A percentile compares a stretch with the other conserved stretches of the same genome.
Evolutionary conservation across 768 basidiomycete species (phyloP).

Genomic region (Hirschioporus abietinus): DNA sequence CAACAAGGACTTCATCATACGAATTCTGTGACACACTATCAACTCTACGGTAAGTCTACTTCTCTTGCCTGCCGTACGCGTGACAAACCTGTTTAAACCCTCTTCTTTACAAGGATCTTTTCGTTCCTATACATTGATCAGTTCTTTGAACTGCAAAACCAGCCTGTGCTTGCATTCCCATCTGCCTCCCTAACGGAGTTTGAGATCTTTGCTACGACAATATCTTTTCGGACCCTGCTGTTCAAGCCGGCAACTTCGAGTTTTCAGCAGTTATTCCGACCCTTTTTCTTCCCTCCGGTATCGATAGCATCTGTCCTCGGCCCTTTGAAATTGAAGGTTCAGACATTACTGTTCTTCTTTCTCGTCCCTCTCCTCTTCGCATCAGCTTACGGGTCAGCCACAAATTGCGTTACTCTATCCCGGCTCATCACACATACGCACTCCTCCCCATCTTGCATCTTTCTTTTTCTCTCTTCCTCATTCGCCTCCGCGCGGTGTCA

Average conservation of each 20-base stretch:
- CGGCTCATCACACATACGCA: neutral
- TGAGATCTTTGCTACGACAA: too few species aligned
- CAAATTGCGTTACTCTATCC: neutral
- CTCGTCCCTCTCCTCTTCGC: neutral
- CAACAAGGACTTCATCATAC: neutral
- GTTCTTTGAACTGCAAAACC: neutral
- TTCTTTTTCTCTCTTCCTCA: neutral
- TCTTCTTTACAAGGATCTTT: neutral
- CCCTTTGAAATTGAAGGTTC: neutral
- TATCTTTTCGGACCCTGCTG: neutral
- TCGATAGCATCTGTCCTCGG: too few species aligned
- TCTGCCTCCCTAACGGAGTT: neutral
- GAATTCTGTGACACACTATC: neutral
- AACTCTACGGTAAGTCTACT: neutral
- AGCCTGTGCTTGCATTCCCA: neutral
- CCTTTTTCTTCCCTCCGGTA: too few species aligned
- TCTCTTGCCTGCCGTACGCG: neutral
- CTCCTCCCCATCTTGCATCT: neutral
- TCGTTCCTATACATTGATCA: neutral
- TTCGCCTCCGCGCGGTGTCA: neutral
- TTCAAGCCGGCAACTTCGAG: neutral
- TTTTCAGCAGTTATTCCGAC: too few species aligned
- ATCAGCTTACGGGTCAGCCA: neutral
- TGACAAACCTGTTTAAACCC: neutral
- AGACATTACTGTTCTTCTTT: neutral